Conservation (phyloP, 2,329 filamentous ascomycete species). For the Rhinocladiella mackenziei region DNA sequence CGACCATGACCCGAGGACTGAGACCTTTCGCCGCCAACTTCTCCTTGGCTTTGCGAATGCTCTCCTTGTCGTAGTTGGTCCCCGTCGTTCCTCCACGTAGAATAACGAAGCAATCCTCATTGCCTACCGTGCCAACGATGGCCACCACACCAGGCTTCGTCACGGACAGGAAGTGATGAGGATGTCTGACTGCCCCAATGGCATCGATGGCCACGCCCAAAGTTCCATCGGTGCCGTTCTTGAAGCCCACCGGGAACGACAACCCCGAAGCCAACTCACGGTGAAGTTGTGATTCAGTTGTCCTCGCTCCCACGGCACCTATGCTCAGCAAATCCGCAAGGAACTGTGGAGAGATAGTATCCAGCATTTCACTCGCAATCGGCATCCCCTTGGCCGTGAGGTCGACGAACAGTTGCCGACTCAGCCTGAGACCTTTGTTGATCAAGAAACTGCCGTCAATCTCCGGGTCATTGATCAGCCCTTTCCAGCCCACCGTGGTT, state of each 20-base stretch:
- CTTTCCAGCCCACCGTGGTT: constrained; percentile 98
- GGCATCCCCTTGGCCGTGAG: constrained; percentile 84
- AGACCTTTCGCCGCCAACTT: constrained; percentile 76
- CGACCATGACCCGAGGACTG: constrained; percentile 89
- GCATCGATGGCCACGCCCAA: constrained; percentile 91
- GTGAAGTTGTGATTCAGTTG: constrained; percentile 94
- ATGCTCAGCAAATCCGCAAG: constrained; percentile 92
- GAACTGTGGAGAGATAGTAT: constrained; percentile 98
- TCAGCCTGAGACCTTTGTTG: constrained; percentile 93
- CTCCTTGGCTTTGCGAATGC: constrained; percentile 73
- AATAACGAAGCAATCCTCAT: constrained; percentile 97
- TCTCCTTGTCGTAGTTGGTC: constrained; percentile 88
- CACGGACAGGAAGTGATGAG: constrained; percentile 95
- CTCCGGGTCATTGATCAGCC: constrained; percentile 97
- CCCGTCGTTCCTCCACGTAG: constrained; percentile 86
- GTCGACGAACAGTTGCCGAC: constrained; percentile 89
- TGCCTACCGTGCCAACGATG: constrained; percentile 87
- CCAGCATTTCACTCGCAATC: constrained; percentile 96
- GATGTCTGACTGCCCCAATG: constrained; percentile 65
- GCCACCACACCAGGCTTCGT: constrained; percentile 92
- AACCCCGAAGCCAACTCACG: constrained; percentile 91
- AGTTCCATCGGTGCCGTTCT: constrained; percentile 96
- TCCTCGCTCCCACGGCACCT: constrained; percentile 91
- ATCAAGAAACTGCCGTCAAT: constrained; percentile 97
- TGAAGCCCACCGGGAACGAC: constrained; percentile 98